phyloP scores from a whole-genome alignment of 768 basidiomycete genomes.

The Asterophora parasitica region DNA sequence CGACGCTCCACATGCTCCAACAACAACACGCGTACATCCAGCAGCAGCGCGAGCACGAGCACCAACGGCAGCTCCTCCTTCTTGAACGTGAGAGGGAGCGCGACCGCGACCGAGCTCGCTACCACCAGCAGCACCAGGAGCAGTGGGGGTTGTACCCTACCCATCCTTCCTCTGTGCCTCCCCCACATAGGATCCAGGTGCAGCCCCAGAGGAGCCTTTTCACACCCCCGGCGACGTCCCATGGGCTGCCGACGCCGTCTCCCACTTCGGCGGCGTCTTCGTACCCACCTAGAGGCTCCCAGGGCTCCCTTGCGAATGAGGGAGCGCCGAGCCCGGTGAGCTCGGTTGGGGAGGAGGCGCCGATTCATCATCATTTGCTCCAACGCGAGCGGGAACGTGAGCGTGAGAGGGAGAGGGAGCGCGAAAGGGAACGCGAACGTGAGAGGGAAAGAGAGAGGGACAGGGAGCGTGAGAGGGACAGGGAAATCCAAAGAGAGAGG shows the following conservation, averaged over 20 bases:
- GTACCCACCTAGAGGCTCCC: not conserved
- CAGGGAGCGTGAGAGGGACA: no score
- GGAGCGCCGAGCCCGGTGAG: constrained; percentile 5
- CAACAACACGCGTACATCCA: constrained; percentile 15
- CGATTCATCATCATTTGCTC: not conserved
- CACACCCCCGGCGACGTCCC: constrained; percentile 38
- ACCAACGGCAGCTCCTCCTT: constrained; percentile 3
- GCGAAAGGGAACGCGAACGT: no score
- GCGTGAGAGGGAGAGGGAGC: no score
- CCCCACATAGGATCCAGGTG: no score
- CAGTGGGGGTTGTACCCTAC: constrained; percentile 28
- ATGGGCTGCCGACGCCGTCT: constrained; percentile 26
- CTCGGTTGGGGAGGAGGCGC: not conserved
- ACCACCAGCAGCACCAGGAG: constrained; percentile 15
- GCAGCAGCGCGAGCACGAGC: constrained; percentile 3
- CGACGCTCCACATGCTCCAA: constrained; percentile 6
- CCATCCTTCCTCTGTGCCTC: no score
- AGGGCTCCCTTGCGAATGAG: not conserved
- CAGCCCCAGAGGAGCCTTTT: constrained; percentile 33
- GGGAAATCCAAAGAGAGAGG: no score
- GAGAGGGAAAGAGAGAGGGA: no score
- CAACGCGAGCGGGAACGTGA: no score
- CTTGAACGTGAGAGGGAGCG: constrained; percentile 9
- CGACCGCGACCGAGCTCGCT: constrained; percentile 9
- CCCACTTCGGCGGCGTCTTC: constrained; percentile 12